Base-by-base conservation (phyloP, 2,329 filamentous ascomycete genomes). In the Lecanosticta acicola region DNA sequence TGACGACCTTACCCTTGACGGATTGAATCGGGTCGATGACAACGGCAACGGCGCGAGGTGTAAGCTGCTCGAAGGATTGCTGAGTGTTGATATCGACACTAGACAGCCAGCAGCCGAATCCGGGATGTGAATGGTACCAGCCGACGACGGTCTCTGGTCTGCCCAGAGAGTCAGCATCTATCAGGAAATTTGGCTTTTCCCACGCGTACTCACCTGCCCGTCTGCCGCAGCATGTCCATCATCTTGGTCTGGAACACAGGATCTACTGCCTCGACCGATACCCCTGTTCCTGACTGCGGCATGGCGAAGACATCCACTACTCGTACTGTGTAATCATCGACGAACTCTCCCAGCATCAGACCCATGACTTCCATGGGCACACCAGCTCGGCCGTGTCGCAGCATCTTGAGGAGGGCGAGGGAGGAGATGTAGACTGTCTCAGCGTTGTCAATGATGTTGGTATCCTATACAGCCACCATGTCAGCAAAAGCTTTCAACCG, bases 291-390 rank as follows among this genome's bases (percentile, higher is more conserved):
- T 60, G 90, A 96, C 68, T 98, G 93, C 16, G 93, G 93, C 93
- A 98, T 98, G 50, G 93, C 93, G 70, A 98, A 98, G 20, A 98
- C 93, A 70, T 98, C 93, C 57, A 97, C 91, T 11, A 98, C 93
- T 58, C 91, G 85, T 53, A 98, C 93, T 49, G 93, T 98, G 72
- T 96, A 98, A 73, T 97, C 93, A 65, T 98, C 93, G 49, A 98
- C 91, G 60, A 98, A 97, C 69, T 97, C 93, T 68, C 93, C 93
- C 62, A 97, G 73, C 93, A 98, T 98, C 67, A 98, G 76, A 53
- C 93, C 93, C 93, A 98, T 98, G 68, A 98, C 93, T 77, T 98
- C 93, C 93, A 98, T 98, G 16, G 93, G 93, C 56, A 98, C 93
- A 74, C 93, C 93, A 33, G 93, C 93, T 58, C 93, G 85, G 55